A percentile compares a stretch with the other conserved stretches of the same genome.
These are phyloP conservation scores for Fusarium brevicatenulatum DNA, from an alignment of 2,329 filamentous ascomycete species.

Conservation along the genomic window DNA sequence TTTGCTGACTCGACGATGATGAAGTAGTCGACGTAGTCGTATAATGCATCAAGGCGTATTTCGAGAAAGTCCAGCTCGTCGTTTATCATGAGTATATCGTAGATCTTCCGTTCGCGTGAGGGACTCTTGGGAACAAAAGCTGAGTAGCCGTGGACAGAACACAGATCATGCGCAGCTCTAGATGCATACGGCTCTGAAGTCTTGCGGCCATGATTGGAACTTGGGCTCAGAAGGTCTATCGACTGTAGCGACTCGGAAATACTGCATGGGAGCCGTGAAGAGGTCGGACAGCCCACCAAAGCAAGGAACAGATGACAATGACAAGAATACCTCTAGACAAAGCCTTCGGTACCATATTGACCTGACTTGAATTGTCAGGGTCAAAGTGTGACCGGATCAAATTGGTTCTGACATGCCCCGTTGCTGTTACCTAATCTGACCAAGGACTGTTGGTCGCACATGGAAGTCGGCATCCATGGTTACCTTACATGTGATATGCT, in stretches of 20 bases:
- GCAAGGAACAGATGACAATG: neutral
- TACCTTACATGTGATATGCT: neutral
- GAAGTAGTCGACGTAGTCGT: constrained; percentile 70
- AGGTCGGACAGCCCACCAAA: neutral
- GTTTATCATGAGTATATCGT: constrained; percentile 70
- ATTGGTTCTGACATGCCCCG: neutral
- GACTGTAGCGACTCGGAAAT: constrained; percentile 8
- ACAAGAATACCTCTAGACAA: neutral
- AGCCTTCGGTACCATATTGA: neutral
- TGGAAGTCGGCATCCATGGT: neutral
- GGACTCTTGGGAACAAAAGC: constrained; percentile 38
- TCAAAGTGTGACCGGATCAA: neutral
- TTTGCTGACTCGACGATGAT: constrained; percentile 67
- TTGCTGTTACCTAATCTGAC: neutral
- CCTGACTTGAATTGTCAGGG: too few relatives aligned
- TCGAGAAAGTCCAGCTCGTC: constrained; percentile 73
- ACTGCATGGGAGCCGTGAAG: constrained; percentile 18
- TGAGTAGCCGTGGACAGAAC: constrained; percentile 46
- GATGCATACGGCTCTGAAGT: constrained; percentile 43
- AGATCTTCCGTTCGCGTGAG: constrained; percentile 44
- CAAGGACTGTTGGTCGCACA: neutral
- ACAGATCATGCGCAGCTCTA: constrained; percentile 38
- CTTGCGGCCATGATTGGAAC: neutral
- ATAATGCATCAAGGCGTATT: constrained; percentile 68
- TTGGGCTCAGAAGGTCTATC: constrained; percentile 26